phyloP scores from a whole-genome alignment of 2,329 filamentous ascomycete genomes.

The Colletotrichum noveboracense region DNA sequence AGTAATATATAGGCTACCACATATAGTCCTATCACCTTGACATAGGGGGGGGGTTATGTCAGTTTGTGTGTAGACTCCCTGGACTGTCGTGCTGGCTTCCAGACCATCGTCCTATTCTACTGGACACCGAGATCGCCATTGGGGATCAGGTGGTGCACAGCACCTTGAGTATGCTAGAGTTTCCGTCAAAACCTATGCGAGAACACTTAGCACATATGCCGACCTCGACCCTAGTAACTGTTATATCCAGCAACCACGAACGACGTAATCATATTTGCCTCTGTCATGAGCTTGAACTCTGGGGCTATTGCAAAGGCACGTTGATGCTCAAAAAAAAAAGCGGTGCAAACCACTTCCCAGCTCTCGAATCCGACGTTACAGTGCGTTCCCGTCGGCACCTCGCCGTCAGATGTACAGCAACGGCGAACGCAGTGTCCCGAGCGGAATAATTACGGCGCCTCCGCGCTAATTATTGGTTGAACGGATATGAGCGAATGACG shows the following conservation, averaged over 20 bases:
- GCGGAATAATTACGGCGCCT: not conserved
- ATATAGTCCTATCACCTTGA: no score
- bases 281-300: not conserved
- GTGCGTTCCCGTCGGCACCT: not conserved
- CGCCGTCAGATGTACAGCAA: not conserved
- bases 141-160: not conserved
- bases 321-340: not conserved
- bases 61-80: no score
- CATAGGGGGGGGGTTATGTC: no score
- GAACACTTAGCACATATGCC: not conserved
- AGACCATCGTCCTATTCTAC: not conserved
- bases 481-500: not conserved
- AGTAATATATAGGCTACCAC: no score
- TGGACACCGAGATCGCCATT: not conserved
- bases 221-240: not conserved
- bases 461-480: not conserved
- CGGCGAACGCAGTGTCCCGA: not conserved
- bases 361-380: not conserved
- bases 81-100: not conserved
- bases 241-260: not conserved
- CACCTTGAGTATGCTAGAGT: not conserved
- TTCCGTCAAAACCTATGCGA: not conserved
- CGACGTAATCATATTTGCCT: not conserved
- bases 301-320: not conserved
- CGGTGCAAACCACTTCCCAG: not conserved